A percentile compares a stretch with the other conserved stretches of the same genome.
Conservation (phyloP, 2,329 filamentous ascomycete species). For the Xylaria sp. region DNA sequence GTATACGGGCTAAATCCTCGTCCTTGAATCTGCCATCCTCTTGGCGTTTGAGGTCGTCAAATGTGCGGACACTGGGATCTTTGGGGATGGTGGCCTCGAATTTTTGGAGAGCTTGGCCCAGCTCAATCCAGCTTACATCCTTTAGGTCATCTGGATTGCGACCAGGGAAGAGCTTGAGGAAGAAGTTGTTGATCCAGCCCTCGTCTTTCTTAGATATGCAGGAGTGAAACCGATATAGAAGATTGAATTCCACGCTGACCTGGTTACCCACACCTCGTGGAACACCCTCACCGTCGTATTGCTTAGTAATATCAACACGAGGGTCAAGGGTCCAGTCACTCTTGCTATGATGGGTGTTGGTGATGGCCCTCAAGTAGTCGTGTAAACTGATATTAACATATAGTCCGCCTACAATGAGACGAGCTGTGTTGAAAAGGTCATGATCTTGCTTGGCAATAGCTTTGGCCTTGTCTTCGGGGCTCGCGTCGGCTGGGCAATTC, state of each 20-base stretch:
- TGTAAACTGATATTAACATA: slow-evolving; percentile 67
- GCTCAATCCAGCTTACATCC: slow-evolving; percentile 41
- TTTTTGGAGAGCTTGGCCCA: slow-evolving; percentile 38
- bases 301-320: slow-evolving; percentile 66
- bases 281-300: slow-evolving; percentile 58
- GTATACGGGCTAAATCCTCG: slow-evolving; percentile 65
- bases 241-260: slow-evolving; percentile 75
- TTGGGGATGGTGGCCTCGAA: slow-evolving; percentile 56
- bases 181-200: slow-evolving; percentile 68
- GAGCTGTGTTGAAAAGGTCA: slow-evolving; percentile 67
- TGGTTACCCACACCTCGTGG: slow-evolving; percentile 72
- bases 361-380: slow-evolving; percentile 71
- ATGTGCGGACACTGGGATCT: slow-evolving; percentile 60
- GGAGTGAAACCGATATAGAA: slow-evolving; percentile 74
- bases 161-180: slow-evolving; percentile 57
- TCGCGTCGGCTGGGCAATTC: slow-evolving; percentile 47
- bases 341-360: slow-evolving; percentile 68
- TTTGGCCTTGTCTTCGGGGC: slow-evolving; percentile 48
- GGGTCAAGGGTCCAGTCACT: slow-evolving; percentile 73
- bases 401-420: slow-evolving; percentile 64
- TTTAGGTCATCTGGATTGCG: slow-evolving; percentile 42
- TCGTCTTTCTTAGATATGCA: slow-evolving; percentile 70
- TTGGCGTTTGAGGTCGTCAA: slow-evolving; percentile 60
- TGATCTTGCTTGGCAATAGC: slow-evolving; percentile 59
- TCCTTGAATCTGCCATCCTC: slow-evolving; percentile 66